Conservation (phyloP, 495 filamentous ascomycete species). For the Hypoxylon fragiforme region DNA sequence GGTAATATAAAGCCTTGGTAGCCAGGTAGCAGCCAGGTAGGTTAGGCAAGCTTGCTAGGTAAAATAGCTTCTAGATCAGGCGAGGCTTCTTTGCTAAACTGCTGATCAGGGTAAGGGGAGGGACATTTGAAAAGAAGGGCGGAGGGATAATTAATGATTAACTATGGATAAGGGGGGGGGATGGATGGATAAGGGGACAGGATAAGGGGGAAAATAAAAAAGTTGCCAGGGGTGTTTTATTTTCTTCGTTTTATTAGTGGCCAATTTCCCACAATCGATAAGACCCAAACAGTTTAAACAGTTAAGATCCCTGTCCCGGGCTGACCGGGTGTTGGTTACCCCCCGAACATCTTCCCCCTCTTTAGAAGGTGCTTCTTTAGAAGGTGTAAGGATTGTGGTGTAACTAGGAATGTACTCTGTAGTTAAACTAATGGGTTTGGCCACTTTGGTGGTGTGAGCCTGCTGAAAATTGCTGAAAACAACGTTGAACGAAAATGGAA, state of each 20-base stretch:
- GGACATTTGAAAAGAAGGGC: not conserved
- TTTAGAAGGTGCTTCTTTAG: constrained; percentile 33
- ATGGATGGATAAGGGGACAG: no score
- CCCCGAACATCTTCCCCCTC: constrained; percentile 25
- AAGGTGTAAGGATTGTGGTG: constrained; percentile 19
- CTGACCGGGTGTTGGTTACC: constrained; percentile 9
- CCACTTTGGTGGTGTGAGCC: no score
- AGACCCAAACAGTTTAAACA: not conserved
- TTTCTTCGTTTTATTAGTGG: constrained; percentile 12
- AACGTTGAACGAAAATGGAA: constrained; percentile 8
- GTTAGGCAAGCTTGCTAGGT: no score
- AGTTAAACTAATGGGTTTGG: no score
- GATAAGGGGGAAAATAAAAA: no score
- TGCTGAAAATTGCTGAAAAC: not conserved
- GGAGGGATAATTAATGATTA: no score
- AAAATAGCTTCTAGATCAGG: no score
- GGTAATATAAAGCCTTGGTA: no score
- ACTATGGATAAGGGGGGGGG: no score
- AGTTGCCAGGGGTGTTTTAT: no score
- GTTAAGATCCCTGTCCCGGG: constrained; percentile 7
- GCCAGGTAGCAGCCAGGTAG: no score
- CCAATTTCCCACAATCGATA: constrained; percentile 32
- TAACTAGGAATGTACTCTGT: no score
- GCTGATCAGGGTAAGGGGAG: constrained; percentile 9
- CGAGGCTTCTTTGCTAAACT: constrained; percentile 9